These are phyloP conservation scores for Rasamsonia emersonii DNA, from an alignment of 2,329 filamentous ascomycete genomes.

Conservation along the genomic window DNA sequence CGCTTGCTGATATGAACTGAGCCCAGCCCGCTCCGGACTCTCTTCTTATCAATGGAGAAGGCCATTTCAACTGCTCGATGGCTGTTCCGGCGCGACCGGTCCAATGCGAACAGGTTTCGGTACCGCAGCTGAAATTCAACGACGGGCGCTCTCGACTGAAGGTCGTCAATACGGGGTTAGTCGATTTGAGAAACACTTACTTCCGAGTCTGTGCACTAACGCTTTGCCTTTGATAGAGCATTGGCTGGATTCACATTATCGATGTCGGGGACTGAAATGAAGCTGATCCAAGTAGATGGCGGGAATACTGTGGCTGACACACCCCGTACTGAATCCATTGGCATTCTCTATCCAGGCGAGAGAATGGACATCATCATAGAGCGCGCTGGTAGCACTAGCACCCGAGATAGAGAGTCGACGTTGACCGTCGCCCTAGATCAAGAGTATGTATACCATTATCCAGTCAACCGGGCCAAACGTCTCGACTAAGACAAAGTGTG, in stretches of 20 bases:
- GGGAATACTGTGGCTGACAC: slow-evolving; percentile 21
- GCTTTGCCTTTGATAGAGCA: slow-evolving; percentile 7
- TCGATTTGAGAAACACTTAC: no score
- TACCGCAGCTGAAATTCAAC: neutral
- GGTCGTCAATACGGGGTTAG: slow-evolving; percentile 37
- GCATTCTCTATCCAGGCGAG: slow-evolving; percentile 37
- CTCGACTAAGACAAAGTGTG: no score
- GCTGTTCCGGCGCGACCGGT: slow-evolving; percentile 36
- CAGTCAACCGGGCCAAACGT: no score
- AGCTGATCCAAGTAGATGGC: slow-evolving; percentile 34
- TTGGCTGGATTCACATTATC: slow-evolving; percentile 24
- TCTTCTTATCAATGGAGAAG: slow-evolving; percentile 39
- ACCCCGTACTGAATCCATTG: slow-evolving; percentile 20
- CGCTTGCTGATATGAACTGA: neutral
- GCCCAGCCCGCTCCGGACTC: slow-evolving; percentile 43
- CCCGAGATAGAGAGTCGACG: no score
- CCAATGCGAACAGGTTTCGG: slow-evolving; percentile 24
- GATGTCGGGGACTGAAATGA: slow-evolving; percentile 14
- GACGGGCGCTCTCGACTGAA: slow-evolving; percentile 26
- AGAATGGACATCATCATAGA: no score
- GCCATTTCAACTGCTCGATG: slow-evolving; percentile 38
- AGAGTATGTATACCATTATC: no score
- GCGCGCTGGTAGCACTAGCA: no score
- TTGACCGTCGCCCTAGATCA: no score
- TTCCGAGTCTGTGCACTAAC: no score